Percentiles rank a stretch among this genome's conserved stretches.
Evolutionary conservation across 2,329 filamentous ascomycete species (phyloP).

Genomic region (Penicillium sp.): DNA sequence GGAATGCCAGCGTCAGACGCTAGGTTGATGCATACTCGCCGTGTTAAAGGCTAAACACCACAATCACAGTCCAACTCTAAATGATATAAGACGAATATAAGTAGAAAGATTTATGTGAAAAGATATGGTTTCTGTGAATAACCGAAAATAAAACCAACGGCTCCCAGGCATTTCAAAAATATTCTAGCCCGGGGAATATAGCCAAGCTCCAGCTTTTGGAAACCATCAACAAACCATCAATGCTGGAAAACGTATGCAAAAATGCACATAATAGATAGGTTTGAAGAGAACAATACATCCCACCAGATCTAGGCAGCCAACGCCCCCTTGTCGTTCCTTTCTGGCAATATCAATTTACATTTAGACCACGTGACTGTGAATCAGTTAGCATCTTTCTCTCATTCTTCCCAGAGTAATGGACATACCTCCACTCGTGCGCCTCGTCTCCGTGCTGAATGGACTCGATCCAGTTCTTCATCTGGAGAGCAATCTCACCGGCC

Average conservation of each 20-base stretch:
- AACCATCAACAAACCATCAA: neutral
- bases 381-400: constrained; percentile 6
- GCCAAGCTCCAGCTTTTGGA: neutral
- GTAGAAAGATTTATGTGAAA: neutral
- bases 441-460: constrained; percentile 92
- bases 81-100: neutral
- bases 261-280: neutral
- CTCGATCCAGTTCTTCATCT: constrained; percentile 97
- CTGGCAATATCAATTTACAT: neutral
- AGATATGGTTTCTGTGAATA: neutral
- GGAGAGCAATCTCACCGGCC: constrained; percentile 78
- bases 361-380: constrained; percentile 26
- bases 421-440: constrained; percentile 85
- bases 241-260: constrained; percentile 1
- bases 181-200: neutral
- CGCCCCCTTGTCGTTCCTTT: neutral
- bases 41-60: no score
- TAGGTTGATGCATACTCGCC: no score
- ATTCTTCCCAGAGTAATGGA: constrained; percentile 1
- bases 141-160: neutral
- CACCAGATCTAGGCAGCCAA: neutral
- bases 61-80: no score
- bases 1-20: neutral
- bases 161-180: neutral
- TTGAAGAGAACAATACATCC: neutral